Base-by-base conservation (phyloP, 2,329 filamentous ascomycete genomes). In the Ophiostoma populinum region DNA sequence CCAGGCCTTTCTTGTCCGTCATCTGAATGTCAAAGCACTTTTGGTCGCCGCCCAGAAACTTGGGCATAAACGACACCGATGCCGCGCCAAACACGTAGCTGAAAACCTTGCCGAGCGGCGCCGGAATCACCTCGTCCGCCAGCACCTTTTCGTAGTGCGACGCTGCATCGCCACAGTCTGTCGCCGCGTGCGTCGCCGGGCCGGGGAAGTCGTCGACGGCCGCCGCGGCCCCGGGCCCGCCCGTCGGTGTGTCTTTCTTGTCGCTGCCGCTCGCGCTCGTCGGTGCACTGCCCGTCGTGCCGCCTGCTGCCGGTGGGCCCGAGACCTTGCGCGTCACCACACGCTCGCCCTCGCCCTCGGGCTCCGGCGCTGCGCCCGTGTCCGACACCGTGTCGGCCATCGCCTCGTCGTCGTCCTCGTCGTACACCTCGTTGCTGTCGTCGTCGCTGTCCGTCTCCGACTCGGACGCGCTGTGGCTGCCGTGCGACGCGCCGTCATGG, bases 31-130 rank as follows among this genome's bases (percentile, higher is more conserved):
- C 90, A 4, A 68, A 65, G 29, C 81, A 90, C 52, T 93, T 95
- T 51, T 93, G 82, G 38, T 94, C 83, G 16, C 75, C 75, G 1
- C 80, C 65, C 29, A 98, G 62, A 67, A 83, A 95, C 48, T 83
- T 90, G 10, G 69, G 65, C 71, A 98, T 85, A 57, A 86, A 98
- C 0, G 67, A 59, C 5, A 73, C 69, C 2, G 86, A 94, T 2
- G 65, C 68, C 3, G 80, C 70, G 0, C 92, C 90, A 49, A 94
- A 98, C 46, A 93, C 67, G 38, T 93, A 58, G 42, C 73, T 79
- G 54, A 92, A 98, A 20, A 95, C 74, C 51, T 93, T 92, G 35
- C 90, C 90, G 1, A 98, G 60, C 0, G 90, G 90, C 2, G 87
- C 90, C 1, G 78, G 67, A 33, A 98, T 77, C 4, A 79, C 61